phyloP scores from a whole-genome alignment of 2,329 filamentous ascomycete genomes.

The Hypoxylon sp. region DNA sequence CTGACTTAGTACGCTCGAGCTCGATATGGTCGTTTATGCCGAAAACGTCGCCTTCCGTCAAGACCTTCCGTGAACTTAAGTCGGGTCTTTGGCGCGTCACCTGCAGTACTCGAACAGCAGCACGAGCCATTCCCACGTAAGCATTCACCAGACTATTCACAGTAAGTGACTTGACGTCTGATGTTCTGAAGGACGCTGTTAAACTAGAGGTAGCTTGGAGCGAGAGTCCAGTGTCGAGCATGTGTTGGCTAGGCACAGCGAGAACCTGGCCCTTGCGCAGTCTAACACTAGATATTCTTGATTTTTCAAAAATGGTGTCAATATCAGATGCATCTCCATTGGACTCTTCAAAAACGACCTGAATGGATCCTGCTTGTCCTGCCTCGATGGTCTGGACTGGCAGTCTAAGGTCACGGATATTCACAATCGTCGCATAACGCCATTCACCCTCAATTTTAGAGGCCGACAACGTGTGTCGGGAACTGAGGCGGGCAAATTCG shows the following conservation, averaged over 20 bases:
- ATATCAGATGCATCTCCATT: conserved; percentile 53
- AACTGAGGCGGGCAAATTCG: conserved; percentile 67
- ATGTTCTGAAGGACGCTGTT: conserved; percentile 78
- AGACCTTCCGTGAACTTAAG: conserved; percentile 49
- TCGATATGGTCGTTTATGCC: conserved; percentile 66
- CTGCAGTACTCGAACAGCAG: conserved; percentile 80
- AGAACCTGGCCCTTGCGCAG: conserved; percentile 89
- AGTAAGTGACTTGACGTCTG: conserved; percentile 73
- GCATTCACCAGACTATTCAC: conserved; percentile 81
- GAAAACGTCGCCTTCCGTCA: conserved; percentile 69
- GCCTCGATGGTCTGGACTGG: conserved; percentile 82
- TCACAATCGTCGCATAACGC: conserved; percentile 85
- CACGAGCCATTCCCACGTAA: conserved; percentile 89
- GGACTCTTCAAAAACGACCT: conserved; percentile 73
- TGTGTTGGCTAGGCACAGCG: conserved; percentile 72
- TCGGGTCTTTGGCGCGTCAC: conserved; percentile 58
- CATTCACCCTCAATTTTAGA: conserved; percentile 76
- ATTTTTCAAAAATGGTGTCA: conserved; percentile 50
- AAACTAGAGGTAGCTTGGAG: conserved; percentile 78
- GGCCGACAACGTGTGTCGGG: conserved; percentile 67
- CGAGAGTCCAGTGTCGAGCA: conserved; percentile 69
- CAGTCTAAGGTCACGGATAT: conserved; percentile 88
- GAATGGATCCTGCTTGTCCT: conserved; percentile 92
- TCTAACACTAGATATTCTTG: conserved; percentile 57
- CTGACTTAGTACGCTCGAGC: conserved; percentile 53